These are phyloP conservation scores for Cordyceps fumosorosea DNA, from an alignment of 2,329 filamentous ascomycete species.

Conservation along the genomic window DNA sequence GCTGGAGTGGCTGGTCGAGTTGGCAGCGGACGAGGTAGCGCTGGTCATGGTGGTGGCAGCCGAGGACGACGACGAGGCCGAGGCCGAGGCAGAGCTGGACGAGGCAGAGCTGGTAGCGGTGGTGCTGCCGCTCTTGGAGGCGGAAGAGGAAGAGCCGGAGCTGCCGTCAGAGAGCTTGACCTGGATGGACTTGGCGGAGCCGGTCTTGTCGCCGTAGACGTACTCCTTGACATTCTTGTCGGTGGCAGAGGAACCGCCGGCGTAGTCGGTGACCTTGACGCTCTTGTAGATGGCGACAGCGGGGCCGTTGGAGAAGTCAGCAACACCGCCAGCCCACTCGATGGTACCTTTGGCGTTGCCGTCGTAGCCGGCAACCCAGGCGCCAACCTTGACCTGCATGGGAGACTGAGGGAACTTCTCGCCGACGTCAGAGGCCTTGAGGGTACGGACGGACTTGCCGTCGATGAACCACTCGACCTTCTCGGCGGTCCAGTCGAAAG, in stretches of 20 bases:
- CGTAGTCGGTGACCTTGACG: constrained; percentile 48
- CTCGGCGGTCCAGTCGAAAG: constrained; percentile 61
- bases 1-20: constrained; percentile 19
- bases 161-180: constrained; percentile 26
- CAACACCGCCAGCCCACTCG: constrained; percentile 60
- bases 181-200: constrained; percentile 45
- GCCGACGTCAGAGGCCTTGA: constrained; percentile 52
- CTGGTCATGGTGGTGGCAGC: constrained; percentile 18
- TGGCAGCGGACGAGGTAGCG: constrained; percentile 17
- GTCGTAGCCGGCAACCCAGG: constrained; percentile 56
- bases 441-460: constrained; percentile 52
- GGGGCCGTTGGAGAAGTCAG: constrained; percentile 46
- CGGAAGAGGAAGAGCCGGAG: constrained; percentile 21
- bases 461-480: constrained; percentile 61
- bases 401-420: constrained; percentile 63
- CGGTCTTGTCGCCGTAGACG: constrained; percentile 42
- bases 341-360: constrained; percentile 65
- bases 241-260: constrained; percentile 38
- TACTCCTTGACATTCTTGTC: constrained; percentile 42
- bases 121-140: constrained; percentile 20
- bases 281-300: constrained; percentile 52
- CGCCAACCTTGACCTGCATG: constrained; percentile 63
- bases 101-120: constrained; percentile 11
- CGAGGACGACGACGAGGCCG: background rate
- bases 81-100: constrained; percentile 8